Conservation (phyloP, 1,284 basidiomycete species). For the Ganoderma lingzhi region DNA sequence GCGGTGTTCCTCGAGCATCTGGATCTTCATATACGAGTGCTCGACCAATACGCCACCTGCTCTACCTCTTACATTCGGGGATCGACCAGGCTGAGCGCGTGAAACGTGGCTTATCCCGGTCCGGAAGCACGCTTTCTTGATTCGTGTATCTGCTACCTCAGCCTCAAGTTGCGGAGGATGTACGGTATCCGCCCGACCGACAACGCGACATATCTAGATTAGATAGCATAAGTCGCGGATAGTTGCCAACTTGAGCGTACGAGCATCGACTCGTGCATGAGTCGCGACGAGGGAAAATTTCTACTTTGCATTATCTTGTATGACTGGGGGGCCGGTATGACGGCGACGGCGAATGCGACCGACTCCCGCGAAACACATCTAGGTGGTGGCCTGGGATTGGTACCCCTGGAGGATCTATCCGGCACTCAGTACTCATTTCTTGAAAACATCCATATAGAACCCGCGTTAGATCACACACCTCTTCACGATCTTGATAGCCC, state of each 20-base stretch:
- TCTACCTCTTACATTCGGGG: neutral
- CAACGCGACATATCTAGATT: slow-evolving; percentile 1
- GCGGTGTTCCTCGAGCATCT: neutral
- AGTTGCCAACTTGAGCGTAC: slow-evolving; percentile 2
- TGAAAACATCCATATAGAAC: neutral
- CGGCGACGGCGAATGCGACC: neutral
- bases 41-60: neutral
- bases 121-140: slow-evolving; percentile 5
- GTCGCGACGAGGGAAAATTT: neutral
- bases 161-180: neutral
- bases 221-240: slow-evolving; percentile 3
- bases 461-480: neutral
- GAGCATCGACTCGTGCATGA: neutral
- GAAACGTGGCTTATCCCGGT: neutral
- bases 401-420: slow-evolving; percentile 1
- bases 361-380: slow-evolving; percentile 3
- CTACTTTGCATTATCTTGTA: neutral
- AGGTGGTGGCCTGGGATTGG: neutral
- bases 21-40: neutral
- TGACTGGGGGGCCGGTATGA: neutral
- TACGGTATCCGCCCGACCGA: neutral
- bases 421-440: neutral
- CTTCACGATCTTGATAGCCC: slow-evolving; percentile 1
- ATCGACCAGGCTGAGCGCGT: neutral
- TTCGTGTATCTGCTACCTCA: slow-evolving; percentile 8